phyloP scores from a whole-genome alignment of 352 stramenopile species.

The Plasmopara viticola region DNA sequence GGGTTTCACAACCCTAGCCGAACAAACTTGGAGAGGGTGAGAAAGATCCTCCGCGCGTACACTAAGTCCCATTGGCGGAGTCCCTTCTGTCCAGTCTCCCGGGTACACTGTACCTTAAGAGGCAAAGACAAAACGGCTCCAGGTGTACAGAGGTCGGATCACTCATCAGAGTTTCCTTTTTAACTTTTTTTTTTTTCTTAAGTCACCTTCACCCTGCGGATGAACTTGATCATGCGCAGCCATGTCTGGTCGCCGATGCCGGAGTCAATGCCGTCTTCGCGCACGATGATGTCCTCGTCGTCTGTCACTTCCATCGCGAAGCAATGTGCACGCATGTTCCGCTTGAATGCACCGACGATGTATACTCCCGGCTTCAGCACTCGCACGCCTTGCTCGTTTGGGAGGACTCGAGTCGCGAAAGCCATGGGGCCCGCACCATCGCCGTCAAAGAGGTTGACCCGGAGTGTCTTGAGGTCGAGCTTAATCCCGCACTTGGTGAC shows the following conservation, averaged over 20 bases:
- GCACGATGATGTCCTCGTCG: neutral
- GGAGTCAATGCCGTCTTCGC: too few relatives aligned
- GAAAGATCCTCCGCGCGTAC: too few relatives aligned
- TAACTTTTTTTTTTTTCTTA: too few relatives aligned
- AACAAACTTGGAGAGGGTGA: too few relatives aligned
- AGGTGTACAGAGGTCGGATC: too few relatives aligned
- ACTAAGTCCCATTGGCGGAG: too few relatives aligned
- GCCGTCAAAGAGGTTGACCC: neutral
- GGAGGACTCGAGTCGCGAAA: neutral
- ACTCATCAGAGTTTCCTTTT: too few relatives aligned
- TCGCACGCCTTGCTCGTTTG: neutral
- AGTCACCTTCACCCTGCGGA: neutral
- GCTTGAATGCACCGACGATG: neutral
- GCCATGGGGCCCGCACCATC: neutral
- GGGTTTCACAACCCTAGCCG: too few relatives aligned
- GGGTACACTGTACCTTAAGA: too few relatives aligned
- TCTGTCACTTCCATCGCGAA: neutral
- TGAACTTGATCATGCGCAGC: slow-evolving; percentile 1
- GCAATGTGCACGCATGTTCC: neutral
- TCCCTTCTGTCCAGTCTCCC: too few relatives aligned
- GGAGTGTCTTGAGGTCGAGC: neutral
- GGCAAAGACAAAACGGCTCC: too few relatives aligned
- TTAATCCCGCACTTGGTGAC: neutral
- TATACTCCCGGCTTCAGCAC: neutral
- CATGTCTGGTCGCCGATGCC: neutral